Evolutionary conservation across 179 eudicot genomes (phyloP).

Genomic region (Beta macrorhiza): DNA sequence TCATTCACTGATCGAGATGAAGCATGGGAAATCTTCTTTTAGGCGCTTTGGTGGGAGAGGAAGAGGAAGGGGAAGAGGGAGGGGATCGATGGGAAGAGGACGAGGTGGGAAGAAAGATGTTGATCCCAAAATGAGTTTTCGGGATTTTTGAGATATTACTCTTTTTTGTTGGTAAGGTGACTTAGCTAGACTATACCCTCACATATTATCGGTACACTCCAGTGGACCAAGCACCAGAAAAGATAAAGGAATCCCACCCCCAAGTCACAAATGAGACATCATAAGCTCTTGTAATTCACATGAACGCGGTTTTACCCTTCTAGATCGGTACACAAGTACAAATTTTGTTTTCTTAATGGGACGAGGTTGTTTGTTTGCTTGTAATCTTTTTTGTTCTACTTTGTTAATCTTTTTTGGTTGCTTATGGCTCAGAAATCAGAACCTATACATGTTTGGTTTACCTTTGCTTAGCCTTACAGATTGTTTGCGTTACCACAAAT

Average conservation of each 20-base stretch:
- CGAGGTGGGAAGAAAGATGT: conserved; percentile 52
- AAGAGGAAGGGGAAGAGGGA: conserved; percentile 57
- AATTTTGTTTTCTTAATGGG: background rate
- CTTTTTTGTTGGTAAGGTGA: background rate
- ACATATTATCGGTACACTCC: no score
- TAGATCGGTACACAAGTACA: background rate
- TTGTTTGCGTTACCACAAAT: background rate
- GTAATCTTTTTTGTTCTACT: background rate
- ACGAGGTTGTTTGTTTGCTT: background rate
- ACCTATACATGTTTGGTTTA: background rate
- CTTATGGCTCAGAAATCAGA: background rate
- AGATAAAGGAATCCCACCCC: no score
- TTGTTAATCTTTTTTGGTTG: background rate
- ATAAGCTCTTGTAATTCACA: background rate
- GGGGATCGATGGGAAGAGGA: conserved; percentile 49
- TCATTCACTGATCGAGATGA: conserved; percentile 85
- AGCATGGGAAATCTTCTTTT: conserved; percentile 74
- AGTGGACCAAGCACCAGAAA: no score
- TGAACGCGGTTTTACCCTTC: background rate
- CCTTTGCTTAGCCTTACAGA: background rate
- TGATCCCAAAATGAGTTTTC: conserved; percentile 90
- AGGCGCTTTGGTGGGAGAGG: conserved; percentile 62
- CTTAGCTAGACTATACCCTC: no score
- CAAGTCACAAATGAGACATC: no score
- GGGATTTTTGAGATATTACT: conserved; percentile 54